phyloP scores from a whole-genome alignment of 1,139 yeast species.

The Wickerhamomyces sp. region DNA sequence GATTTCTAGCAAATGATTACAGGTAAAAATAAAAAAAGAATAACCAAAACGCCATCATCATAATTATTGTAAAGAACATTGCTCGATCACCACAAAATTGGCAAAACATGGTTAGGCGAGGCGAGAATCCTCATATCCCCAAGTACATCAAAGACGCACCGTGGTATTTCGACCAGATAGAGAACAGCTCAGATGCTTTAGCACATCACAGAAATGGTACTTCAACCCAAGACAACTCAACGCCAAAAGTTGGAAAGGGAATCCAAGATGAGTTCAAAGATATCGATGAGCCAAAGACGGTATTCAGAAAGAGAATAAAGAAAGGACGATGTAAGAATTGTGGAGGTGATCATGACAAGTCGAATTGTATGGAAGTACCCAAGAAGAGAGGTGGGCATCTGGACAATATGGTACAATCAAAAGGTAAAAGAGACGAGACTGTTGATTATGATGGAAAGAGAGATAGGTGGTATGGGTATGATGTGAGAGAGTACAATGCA shows the following conservation, averaged over 20 bases:
- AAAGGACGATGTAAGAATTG: slow-evolving; percentile 43
- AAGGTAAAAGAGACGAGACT: slow-evolving; percentile 30
- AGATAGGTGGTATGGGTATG: slow-evolving; percentile 77
- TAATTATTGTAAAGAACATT: too few species aligned
- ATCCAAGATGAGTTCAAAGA: slow-evolving; percentile 28
- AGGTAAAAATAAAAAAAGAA: too few species aligned
- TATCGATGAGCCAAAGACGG: slow-evolving; percentile 4
- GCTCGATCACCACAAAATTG: too few species aligned
- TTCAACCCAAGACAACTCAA: slow-evolving; percentile 26
- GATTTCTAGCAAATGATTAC: too few species aligned
- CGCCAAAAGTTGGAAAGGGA: slow-evolving; percentile 32
- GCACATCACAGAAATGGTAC: slow-evolving; percentile 46
- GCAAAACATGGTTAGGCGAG: slow-evolving; percentile 5
- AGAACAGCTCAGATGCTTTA: slow-evolving; percentile 32
- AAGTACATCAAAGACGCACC: slow-evolving; percentile 45
- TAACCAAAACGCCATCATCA: too few species aligned
- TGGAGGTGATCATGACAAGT: slow-evolving; percentile 43
- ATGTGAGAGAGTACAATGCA: slow-evolving; percentile 51
- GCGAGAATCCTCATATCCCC: slow-evolving; percentile 35
- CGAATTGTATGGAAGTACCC: slow-evolving; percentile 50
- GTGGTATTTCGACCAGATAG: slow-evolving; percentile 35
- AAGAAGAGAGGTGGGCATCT: slow-evolving; percentile 22
- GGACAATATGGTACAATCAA: slow-evolving; percentile 1
- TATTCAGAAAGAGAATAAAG: slow-evolving; percentile 26
- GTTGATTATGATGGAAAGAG: slow-evolving; percentile 62